Evolutionary conservation across 2,329 filamentous ascomycete species (phyloP).

Genomic region (Fusarium scirpi): DNA sequence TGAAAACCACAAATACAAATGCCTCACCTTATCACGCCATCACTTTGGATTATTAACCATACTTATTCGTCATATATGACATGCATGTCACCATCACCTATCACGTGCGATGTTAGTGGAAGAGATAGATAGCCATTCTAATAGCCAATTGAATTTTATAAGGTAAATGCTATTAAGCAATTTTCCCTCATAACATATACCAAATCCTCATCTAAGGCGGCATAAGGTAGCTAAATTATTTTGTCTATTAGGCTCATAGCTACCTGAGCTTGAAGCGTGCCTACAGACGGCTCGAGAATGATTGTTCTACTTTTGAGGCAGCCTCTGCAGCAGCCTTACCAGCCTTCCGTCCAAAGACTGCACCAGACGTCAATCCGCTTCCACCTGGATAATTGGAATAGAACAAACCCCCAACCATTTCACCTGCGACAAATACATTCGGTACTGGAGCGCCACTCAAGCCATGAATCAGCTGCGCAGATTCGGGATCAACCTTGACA

Average conservation of each 20-base stretch:
- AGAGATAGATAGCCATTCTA: not conserved
- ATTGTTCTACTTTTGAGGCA: rapidly evolving
- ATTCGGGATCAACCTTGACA: conserved; percentile 15
- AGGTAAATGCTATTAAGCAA: too few species aligned
- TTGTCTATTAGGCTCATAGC: too few species aligned
- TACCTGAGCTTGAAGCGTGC: too few species aligned
- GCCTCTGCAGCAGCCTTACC: conserved; percentile 11
- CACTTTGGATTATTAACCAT: not conserved
- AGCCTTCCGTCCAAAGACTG: conserved; percentile 16
- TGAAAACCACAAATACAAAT: not conserved
- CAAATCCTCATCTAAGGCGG: too few species aligned
- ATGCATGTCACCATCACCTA: conserved; percentile 23
- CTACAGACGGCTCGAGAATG: not conserved
- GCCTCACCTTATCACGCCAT: not conserved
- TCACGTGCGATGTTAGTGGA: not conserved
- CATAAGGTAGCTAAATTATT: too few species aligned
- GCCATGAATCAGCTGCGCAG: conserved; percentile 1
- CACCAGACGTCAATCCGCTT: conserved; percentile 17
- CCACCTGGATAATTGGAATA: conserved; percentile 23
- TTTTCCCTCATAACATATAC: too few species aligned
- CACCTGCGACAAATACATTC: conserved; percentile 6
- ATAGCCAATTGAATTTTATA: not conserved
- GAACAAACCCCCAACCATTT: conserved; percentile 17
- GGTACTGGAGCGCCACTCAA: conserved; percentile 1
- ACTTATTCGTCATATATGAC: conserved; percentile 30